Evolutionary conservation across 805 yeast genomes (phyloP).

Genomic region (Wickerhamomyces rabaulensis): DNA sequence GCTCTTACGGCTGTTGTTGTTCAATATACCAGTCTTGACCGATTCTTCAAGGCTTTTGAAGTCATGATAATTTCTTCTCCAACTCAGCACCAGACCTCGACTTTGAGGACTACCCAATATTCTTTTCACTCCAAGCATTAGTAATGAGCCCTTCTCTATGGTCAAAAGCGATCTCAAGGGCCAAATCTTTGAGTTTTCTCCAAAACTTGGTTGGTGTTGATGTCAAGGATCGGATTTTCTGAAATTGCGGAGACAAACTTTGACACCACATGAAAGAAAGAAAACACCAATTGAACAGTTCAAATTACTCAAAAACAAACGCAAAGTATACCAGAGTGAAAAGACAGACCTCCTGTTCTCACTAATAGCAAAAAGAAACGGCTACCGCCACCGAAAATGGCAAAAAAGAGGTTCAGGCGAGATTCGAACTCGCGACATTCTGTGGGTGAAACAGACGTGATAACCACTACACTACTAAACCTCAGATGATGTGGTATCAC

Average conservation of each 20-base stretch:
- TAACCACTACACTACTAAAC: conserved; percentile 32
- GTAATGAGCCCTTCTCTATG: neutral
- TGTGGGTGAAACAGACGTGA: conserved; percentile 32
- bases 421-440: conserved; percentile 32
- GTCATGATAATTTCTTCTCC: conserved; percentile 2
- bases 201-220: neutral
- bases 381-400: neutral
- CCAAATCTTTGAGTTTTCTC: too few relatives aligned
- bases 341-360: neutral
- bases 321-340: too few relatives aligned
- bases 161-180: too few relatives aligned
- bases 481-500: neutral
- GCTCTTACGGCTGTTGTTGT: neutral
- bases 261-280: too few relatives aligned
- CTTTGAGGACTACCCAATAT: neutral
- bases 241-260: neutral
- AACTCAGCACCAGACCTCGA: neutral
- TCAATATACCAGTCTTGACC: conserved; percentile 1
- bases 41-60: neutral
- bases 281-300: too few relatives aligned
- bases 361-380: neutral
- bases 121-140: neutral
- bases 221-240: neutral
- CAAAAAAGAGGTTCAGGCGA: conserved; percentile 25
- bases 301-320: too few relatives aligned